Evolutionary conservation across 306 rosid genomes (phyloP).

Genomic region (Castanea sativa): DNA sequence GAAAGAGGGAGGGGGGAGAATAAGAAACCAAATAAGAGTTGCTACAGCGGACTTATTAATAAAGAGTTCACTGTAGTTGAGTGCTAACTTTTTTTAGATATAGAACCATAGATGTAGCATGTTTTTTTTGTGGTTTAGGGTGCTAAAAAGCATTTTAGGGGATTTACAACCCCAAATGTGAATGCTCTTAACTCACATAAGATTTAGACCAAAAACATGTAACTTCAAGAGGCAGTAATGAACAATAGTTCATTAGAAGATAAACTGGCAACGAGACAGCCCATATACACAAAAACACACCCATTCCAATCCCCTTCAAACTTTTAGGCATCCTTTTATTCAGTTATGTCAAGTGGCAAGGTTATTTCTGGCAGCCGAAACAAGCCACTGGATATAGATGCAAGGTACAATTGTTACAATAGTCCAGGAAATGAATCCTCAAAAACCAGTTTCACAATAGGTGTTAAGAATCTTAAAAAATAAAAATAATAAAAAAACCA

Average conservation of each 20-base stretch:
- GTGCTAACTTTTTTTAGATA: too few relatives aligned
- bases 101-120: too few relatives aligned
- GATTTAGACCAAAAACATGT: neutral
- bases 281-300: neutral
- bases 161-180: too few relatives aligned
- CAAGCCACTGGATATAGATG: neutral
- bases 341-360: neutral
- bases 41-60: too few relatives aligned
- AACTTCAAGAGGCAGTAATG: neutral
- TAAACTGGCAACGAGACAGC: neutral
- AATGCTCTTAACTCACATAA: neutral
- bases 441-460: constrained; percentile 28
- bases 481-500: too few relatives aligned
- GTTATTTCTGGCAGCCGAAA: neutral
- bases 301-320: neutral
- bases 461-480: neutral
- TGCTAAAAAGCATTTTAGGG: too few relatives aligned
- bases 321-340: neutral
- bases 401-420: constrained; percentile 9
- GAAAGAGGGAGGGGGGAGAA: too few relatives aligned
- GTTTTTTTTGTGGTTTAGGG: too few relatives aligned
- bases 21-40: too few relatives aligned
- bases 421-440: neutral
- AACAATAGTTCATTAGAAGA: neutral
- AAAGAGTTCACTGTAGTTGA: too few relatives aligned